phyloP scores from a whole-genome alignment of 2,329 filamentous ascomycete genomes.

The Cercospora brassicicola region DNA sequence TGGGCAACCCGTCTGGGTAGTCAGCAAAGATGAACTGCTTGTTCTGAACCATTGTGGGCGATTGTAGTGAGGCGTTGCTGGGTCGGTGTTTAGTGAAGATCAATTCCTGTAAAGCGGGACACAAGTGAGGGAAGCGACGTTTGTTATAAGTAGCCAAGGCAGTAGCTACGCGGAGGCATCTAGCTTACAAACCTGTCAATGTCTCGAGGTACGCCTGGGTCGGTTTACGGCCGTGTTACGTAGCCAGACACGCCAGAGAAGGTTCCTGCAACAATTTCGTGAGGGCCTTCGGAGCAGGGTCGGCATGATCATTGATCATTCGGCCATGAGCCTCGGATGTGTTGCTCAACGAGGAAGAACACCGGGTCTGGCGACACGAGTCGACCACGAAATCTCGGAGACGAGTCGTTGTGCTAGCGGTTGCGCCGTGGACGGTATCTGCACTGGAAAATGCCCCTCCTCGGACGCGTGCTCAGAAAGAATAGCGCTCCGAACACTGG shows the following conservation, averaged over 20 bases:
- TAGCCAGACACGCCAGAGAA: conserved; percentile 2
- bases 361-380: neutral
- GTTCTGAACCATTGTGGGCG: conserved; percentile 60
- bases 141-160: neutral
- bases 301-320: neutral
- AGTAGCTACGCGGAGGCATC: neutral
- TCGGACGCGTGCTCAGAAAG: conserved; percentile 19
- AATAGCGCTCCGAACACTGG: neutral
- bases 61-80: neutral
- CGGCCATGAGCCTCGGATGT: conserved; percentile 14
- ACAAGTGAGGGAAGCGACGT: neutral
- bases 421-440: conserved; percentile 3
- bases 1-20: conserved; percentile 65
- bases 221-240: conserved; percentile 9
- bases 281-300: conserved; percentile 5
- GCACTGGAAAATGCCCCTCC: conserved; percentile 12
- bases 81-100: neutral
- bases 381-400: neutral
- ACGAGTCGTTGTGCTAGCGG: neutral
- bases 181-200: conserved; percentile 8
- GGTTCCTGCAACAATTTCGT: conserved; percentile 3
- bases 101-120: neutral
- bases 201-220: neutral
- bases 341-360: conserved; percentile 2
- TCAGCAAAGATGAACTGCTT: conserved; percentile 74